Conservation (phyloP, 2,329 filamentous ascomycete species). For the Juglanconis oblonga region DNA sequence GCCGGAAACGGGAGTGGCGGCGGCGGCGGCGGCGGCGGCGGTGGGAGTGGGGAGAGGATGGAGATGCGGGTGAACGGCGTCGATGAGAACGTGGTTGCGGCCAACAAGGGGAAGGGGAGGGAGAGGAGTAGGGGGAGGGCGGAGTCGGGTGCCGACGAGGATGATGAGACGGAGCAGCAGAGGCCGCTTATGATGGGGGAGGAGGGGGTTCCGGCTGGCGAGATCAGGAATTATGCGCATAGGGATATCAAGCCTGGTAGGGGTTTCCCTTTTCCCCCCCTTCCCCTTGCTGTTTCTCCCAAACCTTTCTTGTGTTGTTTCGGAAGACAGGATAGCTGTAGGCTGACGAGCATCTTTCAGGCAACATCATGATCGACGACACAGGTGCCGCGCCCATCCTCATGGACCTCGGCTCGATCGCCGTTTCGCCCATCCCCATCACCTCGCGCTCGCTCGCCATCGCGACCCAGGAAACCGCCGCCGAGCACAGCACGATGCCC, state of each 20-base stretch:
- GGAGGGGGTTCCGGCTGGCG: conserved; percentile 65
- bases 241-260: conserved; percentile 94
- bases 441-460: conserved; percentile 88
- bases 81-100: conserved; percentile 34
- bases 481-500: conserved; percentile 97
- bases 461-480: conserved; percentile 88
- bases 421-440: conserved; percentile 81
- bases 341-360: conserved; percentile 32
- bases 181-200: conserved; percentile 78
- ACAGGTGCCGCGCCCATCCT: conserved; percentile 84
- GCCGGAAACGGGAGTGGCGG: conserved; percentile 17
- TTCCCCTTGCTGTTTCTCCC: too few relatives aligned
- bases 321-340: neutral
- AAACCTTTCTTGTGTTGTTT: neutral
- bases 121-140: conserved; percentile 28
- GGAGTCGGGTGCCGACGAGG: conserved; percentile 52
- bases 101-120: conserved; percentile 34
- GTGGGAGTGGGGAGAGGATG: too few relatives aligned
- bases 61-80: conserved; percentile 42
- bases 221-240: conserved; percentile 81
- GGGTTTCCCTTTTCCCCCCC: conserved; percentile 21
- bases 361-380: conserved; percentile 98
- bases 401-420: conserved; percentile 94
- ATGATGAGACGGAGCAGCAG: conserved; percentile 72
- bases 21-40: conserved; percentile 22